Evolutionary conservation across 179 eudicot species (phyloP).

Genomic region (Corrigiola litoralis): DNA sequence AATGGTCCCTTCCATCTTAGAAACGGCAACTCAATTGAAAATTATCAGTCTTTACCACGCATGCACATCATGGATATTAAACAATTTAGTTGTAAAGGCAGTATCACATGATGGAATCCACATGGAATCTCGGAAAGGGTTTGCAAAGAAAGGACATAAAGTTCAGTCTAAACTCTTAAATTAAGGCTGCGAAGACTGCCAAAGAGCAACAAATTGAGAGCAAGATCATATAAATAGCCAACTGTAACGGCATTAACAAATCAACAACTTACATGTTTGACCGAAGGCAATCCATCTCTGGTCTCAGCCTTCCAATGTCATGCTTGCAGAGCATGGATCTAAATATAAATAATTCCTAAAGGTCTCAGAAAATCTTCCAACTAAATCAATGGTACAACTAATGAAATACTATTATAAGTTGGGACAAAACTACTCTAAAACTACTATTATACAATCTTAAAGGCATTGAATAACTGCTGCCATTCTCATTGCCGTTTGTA

Average conservation of each 20-base stretch:
- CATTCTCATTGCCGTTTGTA: constrained; percentile 21
- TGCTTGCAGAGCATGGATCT: constrained; percentile 29
- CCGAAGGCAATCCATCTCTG: constrained; percentile 17
- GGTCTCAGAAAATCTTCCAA: constrained; percentile 14
- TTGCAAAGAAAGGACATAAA: background rate
- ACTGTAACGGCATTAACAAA: background rate
- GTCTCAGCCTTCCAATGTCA: constrained; percentile 19
- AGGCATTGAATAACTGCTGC: constrained; percentile 22
- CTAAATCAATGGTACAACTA: constrained; percentile 2
- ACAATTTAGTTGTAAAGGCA: constrained; percentile 1
- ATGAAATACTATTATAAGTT: constrained; percentile 18
- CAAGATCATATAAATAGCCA: background rate
- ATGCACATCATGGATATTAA: constrained; percentile 22
- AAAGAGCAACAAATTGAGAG: background rate
- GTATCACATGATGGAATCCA: constrained; percentile 22
- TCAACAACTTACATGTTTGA: constrained; percentile 24
- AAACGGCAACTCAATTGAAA: background rate
- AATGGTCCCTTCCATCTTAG: constrained; percentile 15
- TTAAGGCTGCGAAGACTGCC: background rate
- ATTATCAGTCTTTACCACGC: constrained; percentile 12
- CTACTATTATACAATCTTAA: constrained; percentile 21
- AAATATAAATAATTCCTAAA: constrained; percentile 22
- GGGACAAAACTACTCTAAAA: background rate
- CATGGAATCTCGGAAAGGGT: constrained; percentile 16
- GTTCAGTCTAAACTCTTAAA: constrained; percentile 5